Evolutionary conservation across 2,329 filamentous ascomycete species (phyloP), one percentile per base, ranked within the genome.

Genomic region (Xylariaceae sp.): DNA sequence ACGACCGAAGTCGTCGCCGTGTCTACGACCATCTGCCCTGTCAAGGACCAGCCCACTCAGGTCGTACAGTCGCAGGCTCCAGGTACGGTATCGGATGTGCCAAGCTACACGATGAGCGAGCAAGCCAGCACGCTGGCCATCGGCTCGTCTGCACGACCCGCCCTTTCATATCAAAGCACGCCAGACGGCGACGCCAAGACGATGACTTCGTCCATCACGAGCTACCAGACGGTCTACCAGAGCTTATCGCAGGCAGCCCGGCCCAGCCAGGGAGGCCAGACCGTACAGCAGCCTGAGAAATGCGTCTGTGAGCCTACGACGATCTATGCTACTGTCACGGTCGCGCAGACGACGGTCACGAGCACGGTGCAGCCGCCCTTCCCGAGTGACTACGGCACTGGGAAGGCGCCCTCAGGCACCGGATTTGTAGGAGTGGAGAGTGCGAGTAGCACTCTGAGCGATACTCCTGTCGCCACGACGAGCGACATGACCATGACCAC

Each of bases 1-100:
- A 56, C 53, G 9, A 60, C 58, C 2, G 55, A 58, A 15, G 40
- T 53, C 13, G 37, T 61, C 34, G 50, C 58, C 12, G 45, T 59
- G 1, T 60, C 57, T 19, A 61, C 57, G 2, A 60, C 57, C 13
- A 47, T 60, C 16, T 59, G 56, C 19, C 56, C 57, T 4, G 55
- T 59, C 4, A 40, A 51, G 9, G 50, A 51, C 12, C 24, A 49
- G 28, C 44, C 48, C 2, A 29, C 31, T 55, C 22, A 26, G 22
- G n/a, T n/a, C n/a, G n/a, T 15, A 56, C 53, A 3, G n/a, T n/a
- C 44, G 41, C 18, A 22, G 38, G 4, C 32, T 44, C 4, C 49
- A 49, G 1, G 48, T 43, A 18, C 49, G n/a, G 41, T 19, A 17
- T 18, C 26, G 6, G 52, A 57, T 22, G 52, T 56, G 22, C 51